Percentiles rank a stretch among this genome's conserved stretches.
These are phyloP conservation scores for Pseudogymnoascus sp. DNA, from an alignment of 2,329 filamentous ascomycete species.

Conservation along the genomic window DNA sequence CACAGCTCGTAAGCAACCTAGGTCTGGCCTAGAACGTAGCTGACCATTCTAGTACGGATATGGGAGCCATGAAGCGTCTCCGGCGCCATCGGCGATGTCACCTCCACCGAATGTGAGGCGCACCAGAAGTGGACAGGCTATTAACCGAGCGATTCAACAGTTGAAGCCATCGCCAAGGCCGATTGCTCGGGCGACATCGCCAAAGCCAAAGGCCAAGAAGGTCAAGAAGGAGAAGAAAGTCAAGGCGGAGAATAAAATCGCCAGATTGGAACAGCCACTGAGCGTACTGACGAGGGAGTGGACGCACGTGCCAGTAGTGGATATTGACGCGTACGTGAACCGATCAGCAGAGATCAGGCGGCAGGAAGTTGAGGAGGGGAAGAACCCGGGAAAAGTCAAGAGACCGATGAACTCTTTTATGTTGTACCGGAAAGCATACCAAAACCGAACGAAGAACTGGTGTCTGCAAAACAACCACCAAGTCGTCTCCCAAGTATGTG, in stretches of 20 bases:
- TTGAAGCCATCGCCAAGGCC: slow-evolving; percentile 24
- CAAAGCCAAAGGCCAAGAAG: slow-evolving; percentile 31
- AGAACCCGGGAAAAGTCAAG: slow-evolving; percentile 68
- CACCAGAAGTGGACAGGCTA: slow-evolving; percentile 25
- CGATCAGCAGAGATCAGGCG: slow-evolving; percentile 59
- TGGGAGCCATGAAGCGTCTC: slow-evolving; percentile 46
- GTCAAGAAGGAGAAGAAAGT: slow-evolving; percentile 32
- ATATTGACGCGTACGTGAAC: slow-evolving; percentile 76
- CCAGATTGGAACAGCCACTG: slow-evolving; percentile 58
- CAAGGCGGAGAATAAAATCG: slow-evolving; percentile 39
- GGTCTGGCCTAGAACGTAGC: neutral
- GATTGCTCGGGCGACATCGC: slow-evolving; percentile 14
- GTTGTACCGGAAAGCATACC: slow-evolving; percentile 89
- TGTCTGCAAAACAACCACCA: slow-evolving; percentile 88
- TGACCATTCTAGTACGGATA: slow-evolving; percentile 33
- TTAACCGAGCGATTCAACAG: slow-evolving; percentile 21
- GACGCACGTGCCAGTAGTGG: slow-evolving; percentile 55
- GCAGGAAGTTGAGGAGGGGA: slow-evolving; percentile 61
- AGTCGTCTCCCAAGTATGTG: slow-evolving; percentile 80
- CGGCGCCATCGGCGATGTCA: slow-evolving; percentile 38
- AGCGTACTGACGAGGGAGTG: slow-evolving; percentile 62
- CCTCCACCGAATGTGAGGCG: slow-evolving; percentile 19
- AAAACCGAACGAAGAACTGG: slow-evolving; percentile 76
- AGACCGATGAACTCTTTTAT: slow-evolving; percentile 98
- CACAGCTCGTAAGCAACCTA: neutral